Percentiles rank a stretch among this genome's conserved stretches.
phyloP scores from a whole-genome alignment of 78 protist genomes.

The Isochrysis galbana region DNA sequence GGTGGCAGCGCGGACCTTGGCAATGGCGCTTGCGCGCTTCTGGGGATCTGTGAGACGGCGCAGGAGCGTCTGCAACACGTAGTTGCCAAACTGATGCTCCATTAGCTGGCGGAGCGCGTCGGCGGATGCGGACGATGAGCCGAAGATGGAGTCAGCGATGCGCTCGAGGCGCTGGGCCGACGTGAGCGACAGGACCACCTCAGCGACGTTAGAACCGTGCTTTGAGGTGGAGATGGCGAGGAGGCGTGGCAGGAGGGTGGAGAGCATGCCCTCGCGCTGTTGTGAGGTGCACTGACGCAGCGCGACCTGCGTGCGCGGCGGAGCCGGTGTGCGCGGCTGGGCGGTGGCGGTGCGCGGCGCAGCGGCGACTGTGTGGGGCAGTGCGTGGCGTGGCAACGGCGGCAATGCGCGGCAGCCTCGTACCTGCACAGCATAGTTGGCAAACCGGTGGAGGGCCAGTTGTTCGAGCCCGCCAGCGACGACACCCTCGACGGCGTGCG shows the following conservation, averaged over 20 bases:
- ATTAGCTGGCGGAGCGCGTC: neutral
- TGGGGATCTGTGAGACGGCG: neutral
- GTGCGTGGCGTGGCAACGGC: too few relatives aligned
- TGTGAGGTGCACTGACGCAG: neutral
- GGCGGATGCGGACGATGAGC: neutral
- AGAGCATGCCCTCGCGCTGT: neutral
- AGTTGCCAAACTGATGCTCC: constrained; percentile 13
- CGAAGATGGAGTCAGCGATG: neutral
- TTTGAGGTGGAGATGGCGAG: neutral
- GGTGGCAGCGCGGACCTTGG: neutral
- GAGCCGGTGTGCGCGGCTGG: too few relatives aligned
- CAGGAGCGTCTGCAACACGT: constrained; percentile 26
- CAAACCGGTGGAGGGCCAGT: neutral
- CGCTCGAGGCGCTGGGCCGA: neutral
- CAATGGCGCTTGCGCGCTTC: neutral
- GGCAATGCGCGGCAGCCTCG: too few relatives aligned
- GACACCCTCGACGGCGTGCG: neutral
- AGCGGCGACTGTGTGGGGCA: too few relatives aligned
- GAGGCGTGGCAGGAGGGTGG: neutral
- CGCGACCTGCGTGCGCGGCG: too few relatives aligned
- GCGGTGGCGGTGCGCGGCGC: too few relatives aligned
- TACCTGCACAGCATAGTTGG: neutral
- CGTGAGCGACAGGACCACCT: neutral
- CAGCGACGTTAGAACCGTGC: constrained; percentile 10
- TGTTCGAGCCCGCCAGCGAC: neutral